A percentile compares a stretch with the other conserved stretches of the same genome.
These are phyloP conservation scores for Aspergillus neotritici DNA, from an alignment of 2,329 filamentous ascomycete genomes.

Conservation along the genomic window DNA sequence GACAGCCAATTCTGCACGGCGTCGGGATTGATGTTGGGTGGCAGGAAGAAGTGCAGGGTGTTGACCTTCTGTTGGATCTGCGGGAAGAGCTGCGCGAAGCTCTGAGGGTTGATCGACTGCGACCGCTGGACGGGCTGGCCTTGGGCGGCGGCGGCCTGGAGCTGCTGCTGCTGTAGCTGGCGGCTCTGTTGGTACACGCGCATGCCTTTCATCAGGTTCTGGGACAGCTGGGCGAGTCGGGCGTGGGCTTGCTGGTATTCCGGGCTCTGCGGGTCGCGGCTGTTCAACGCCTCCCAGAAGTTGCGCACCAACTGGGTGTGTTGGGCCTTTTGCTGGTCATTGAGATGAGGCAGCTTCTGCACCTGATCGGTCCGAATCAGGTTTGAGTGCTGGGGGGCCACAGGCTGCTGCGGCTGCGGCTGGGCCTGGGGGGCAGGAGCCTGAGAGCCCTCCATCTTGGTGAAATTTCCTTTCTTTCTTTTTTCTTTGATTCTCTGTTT, in stretches of 20 bases:
- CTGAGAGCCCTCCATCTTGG: constrained; percentile 30
- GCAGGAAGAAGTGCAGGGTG: constrained; percentile 40
- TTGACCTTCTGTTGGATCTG: constrained; percentile 45
- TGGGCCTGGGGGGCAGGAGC: constrained; percentile 24
- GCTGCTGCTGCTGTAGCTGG: constrained; percentile 30
- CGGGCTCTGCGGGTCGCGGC: constrained; percentile 42
- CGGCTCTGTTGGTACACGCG: constrained; percentile 42
- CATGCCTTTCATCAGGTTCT: constrained; percentile 49
- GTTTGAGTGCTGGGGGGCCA: constrained; percentile 37
- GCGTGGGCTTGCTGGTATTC: constrained; percentile 48
- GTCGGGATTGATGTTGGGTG: constrained; percentile 41
- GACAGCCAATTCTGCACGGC: constrained; percentile 42
- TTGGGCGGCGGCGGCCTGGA: constrained; percentile 18
- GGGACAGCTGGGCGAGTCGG: constrained; percentile 48
- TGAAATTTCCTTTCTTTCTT: too few relatives aligned
- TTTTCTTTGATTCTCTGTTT: too few relatives aligned
- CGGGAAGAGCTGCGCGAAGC: constrained; percentile 39
- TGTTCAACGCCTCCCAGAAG: constrained; percentile 51
- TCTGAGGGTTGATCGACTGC: constrained; percentile 35
- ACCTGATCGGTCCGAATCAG: constrained; percentile 51
- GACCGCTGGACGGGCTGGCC: constrained; percentile 25
- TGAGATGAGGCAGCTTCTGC: constrained; percentile 48
- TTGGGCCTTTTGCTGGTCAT: constrained; percentile 50
- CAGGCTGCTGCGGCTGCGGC: constrained; percentile 11
- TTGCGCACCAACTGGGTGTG: constrained; percentile 50